These are phyloP conservation scores for Ceratocystis papillata DNA, from an alignment of 2,329 filamentous ascomycete genomes.

Conservation along the genomic window DNA sequence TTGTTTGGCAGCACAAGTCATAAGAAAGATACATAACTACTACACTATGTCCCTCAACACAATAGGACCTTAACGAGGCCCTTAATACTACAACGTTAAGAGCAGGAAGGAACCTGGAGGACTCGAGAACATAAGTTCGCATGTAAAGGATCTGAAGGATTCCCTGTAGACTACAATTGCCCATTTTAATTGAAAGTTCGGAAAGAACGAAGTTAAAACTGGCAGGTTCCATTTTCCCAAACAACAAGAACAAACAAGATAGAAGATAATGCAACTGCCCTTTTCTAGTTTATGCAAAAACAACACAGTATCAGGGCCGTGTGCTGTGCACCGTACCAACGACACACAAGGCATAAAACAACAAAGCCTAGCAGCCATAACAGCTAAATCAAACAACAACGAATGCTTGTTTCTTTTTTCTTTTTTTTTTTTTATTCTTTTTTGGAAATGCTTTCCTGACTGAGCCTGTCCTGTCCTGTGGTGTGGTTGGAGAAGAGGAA, in stretches of 20 bases:
- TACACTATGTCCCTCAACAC: no score
- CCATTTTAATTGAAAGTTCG: background rate
- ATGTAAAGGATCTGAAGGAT: constrained; percentile 1
- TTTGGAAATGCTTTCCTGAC: no score
- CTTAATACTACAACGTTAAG: background rate
- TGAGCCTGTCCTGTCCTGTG: no score
- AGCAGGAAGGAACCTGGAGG: background rate
- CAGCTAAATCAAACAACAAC: background rate
- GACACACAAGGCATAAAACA: background rate
- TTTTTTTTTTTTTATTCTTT: no score
- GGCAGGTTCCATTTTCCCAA: constrained; percentile 5
- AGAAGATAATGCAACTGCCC: constrained; percentile 8
- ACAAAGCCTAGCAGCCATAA: background rate
- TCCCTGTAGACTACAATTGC: no score
- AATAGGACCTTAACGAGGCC: no score
- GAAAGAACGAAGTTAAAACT: constrained; percentile 8
- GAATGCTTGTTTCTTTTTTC: no score
- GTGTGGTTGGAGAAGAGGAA: no score
- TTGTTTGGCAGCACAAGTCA: no score
- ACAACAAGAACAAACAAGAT: background rate
- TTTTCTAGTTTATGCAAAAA: background rate
- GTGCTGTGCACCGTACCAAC: constrained; percentile 2
- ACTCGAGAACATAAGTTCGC: constrained; percentile 11
- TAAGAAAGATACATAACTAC: no score
- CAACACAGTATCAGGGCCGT: background rate